Evolutionary conservation across 2,329 filamentous ascomycete species (phyloP).

Genomic region (Botryotinia narcissicola): DNA sequence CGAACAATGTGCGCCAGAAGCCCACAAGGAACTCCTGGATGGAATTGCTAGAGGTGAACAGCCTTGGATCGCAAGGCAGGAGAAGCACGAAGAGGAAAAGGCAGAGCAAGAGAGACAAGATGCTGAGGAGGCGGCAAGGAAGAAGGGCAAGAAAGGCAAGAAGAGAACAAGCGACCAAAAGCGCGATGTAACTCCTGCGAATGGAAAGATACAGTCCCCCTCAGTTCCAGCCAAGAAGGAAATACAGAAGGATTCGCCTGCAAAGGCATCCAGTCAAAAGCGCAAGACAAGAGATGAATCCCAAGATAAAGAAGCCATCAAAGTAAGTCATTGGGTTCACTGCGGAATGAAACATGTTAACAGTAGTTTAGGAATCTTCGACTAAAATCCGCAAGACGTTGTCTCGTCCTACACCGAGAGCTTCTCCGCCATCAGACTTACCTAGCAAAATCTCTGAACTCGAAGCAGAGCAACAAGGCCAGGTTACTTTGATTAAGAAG

Average conservation of each 20-base stretch:
- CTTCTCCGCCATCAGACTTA: slow-evolving; percentile 43
- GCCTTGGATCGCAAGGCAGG: slow-evolving; percentile 75
- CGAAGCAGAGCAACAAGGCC: slow-evolving; percentile 61
- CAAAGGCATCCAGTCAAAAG: slow-evolving; percentile 39
- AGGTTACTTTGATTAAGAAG: slow-evolving; percentile 69
- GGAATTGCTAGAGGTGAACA: slow-evolving; percentile 78
- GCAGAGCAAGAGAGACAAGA: slow-evolving; percentile 54
- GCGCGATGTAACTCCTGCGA: slow-evolving; percentile 44
- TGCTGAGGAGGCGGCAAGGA: slow-evolving; percentile 42
- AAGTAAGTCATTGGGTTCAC: slow-evolving; percentile 41
- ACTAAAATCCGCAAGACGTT: slow-evolving; percentile 55
- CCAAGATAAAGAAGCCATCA: slow-evolving; percentile 48
- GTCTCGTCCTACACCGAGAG: slow-evolving; percentile 44
- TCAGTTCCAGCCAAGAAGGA: slow-evolving; percentile 39
- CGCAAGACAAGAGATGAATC: slow-evolving; percentile 51
- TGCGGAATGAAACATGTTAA: slow-evolving; percentile 14
- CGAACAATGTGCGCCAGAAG: slow-evolving; percentile 80
- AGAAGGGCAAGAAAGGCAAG: slow-evolving; percentile 56
- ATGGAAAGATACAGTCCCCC: slow-evolving; percentile 36
- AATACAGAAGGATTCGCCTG: slow-evolving; percentile 8
- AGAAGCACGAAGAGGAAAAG: slow-evolving; percentile 56
- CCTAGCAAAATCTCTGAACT: slow-evolving; percentile 53
- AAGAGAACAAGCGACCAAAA: slow-evolving; percentile 64
- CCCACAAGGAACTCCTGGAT: slow-evolving; percentile 73
- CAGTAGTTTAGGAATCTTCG: slow-evolving; percentile 42